Evolutionary conservation across 2,329 filamentous ascomycete species (phyloP).

Genomic region (Pseudogymnoascus sp.): DNA sequence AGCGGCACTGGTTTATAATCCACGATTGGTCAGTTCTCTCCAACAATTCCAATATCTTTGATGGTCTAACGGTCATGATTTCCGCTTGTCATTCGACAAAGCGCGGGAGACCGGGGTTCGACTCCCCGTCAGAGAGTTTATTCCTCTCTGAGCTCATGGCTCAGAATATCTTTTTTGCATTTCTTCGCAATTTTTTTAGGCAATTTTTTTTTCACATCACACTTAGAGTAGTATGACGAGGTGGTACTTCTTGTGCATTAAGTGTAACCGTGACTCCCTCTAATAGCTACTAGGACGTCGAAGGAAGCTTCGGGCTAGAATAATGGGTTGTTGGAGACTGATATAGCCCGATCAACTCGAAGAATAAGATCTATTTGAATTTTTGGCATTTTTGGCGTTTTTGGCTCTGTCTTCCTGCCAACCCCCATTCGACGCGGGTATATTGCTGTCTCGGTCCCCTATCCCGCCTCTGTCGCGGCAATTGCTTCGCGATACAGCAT

Average conservation of each 20-base stretch:
- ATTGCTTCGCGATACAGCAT: not conserved
- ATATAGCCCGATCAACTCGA: not conserved
- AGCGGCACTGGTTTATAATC: not conserved
- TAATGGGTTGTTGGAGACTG: not conserved
- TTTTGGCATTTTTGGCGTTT: no score
- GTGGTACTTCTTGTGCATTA: no score
- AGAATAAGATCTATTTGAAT: not conserved
- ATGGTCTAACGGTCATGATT: constrained; percentile 26
- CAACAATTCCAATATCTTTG: constrained; percentile 9
- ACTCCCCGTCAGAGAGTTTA: constrained; percentile 24
- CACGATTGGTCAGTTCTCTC: not conserved
- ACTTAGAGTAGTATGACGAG: no score
- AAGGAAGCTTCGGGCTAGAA: not conserved
- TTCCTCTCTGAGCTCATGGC: constrained; percentile 11
- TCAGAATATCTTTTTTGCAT: constrained; percentile 8
- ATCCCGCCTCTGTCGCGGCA: not conserved
- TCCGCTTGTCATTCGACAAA: constrained; percentile 19
- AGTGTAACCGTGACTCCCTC: no score
- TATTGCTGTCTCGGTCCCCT: not conserved
- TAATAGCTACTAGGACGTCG: no score
- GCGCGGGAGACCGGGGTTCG: constrained; percentile 23
- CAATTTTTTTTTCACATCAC: no score
- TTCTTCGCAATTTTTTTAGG: no score
- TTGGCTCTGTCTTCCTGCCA: not conserved
- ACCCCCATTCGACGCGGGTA: not conserved